Evolutionary conservation across 768 basidiomycete genomes (phyloP).

Genomic region (Thelephora ganbajun): DNA sequence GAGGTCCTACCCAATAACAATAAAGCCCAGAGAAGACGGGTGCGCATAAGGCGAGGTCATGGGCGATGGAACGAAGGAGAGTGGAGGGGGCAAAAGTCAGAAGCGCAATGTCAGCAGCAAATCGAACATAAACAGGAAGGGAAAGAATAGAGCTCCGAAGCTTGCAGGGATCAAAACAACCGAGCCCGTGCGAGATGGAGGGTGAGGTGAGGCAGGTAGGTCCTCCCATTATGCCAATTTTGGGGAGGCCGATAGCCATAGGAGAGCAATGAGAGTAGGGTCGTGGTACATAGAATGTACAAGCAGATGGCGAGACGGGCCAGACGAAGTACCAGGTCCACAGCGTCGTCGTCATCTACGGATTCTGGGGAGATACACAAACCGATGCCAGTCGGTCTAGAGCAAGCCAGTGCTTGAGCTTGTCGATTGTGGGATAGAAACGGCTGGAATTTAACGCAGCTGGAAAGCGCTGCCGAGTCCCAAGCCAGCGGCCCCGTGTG

Average conservation of each 20-base stretch:
- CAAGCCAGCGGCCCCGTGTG: constrained; percentile 17
- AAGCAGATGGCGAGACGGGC: constrained; percentile 2
- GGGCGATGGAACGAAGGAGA: constrained; percentile 6
- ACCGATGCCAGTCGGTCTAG: neutral
- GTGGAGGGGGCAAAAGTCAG: neutral
- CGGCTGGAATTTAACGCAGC: constrained; percentile 25
- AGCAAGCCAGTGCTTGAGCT: neutral
- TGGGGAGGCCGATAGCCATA: no score
- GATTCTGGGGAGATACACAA: neutral
- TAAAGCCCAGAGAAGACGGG: constrained; percentile 2
- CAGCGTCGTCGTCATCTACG: neutral
- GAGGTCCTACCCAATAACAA: constrained; percentile 3
- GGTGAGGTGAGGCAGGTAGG: no score
- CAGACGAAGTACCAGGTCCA: no score
- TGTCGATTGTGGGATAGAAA: neutral
- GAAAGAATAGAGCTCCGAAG: neutral
- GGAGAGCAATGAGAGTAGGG: no score
- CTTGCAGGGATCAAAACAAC: no score
- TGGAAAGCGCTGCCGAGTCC: constrained; percentile 65
- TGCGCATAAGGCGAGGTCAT: constrained; percentile 4
- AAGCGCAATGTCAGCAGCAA: neutral
- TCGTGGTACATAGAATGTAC: neutral
- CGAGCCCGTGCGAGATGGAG: no score
- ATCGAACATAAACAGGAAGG: constrained; percentile 5
- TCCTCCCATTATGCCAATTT: no score